Base-by-base conservation (phyloP, 2,329 filamentous ascomycete genomes). In the Pseudogymnoascus sp. region DNA sequence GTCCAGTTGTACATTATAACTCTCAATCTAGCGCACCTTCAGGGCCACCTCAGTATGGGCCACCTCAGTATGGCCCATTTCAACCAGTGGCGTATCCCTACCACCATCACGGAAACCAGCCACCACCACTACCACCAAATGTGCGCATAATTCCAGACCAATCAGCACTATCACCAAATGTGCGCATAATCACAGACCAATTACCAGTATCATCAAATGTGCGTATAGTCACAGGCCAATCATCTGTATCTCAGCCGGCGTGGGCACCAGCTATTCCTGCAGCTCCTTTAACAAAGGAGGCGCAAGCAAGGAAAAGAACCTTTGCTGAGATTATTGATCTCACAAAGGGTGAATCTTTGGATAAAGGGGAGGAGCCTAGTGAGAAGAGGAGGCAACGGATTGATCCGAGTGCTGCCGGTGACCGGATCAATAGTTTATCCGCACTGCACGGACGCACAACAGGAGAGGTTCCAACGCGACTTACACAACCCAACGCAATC, bases 321-420 rank as follows among this genome's bases (percentile, higher is more conserved):
- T 62, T 64, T 62, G 33, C 44, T 17, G 62, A 65, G 35, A 64
- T 65, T 21, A 65, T 65, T 59, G 63, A 64, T 28, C 59, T 65
- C 13, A 65, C 62, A 35, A 63, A 40, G n/a, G 26, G 33, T 26
- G 61, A 62, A 53, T 62, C 61, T 28, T 53, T 11, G 6, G 61
- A 62, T 10, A 26, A 53, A 62, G 42, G 36, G 7, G 61, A 62
- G 9, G n/a, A 26, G n/a, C 26, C 21, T 3, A 35, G 15, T 53
- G 40, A 62, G 23, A 62, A 62, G 42, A 59, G 44, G 42, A 59
- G 44, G 28, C 44, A 53, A 15, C 44, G 31, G 2, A n/a, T 59
- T 13, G 40, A 36, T 31, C 13, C 19, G 9, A 11, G 17, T 31
- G 60, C 35, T 31, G 60, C 35, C 23, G 38, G 44, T 5, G 38